Conservation (phyloP, 202 grass and related monocot species). For the Schoenoplectus triqueter region DNA sequence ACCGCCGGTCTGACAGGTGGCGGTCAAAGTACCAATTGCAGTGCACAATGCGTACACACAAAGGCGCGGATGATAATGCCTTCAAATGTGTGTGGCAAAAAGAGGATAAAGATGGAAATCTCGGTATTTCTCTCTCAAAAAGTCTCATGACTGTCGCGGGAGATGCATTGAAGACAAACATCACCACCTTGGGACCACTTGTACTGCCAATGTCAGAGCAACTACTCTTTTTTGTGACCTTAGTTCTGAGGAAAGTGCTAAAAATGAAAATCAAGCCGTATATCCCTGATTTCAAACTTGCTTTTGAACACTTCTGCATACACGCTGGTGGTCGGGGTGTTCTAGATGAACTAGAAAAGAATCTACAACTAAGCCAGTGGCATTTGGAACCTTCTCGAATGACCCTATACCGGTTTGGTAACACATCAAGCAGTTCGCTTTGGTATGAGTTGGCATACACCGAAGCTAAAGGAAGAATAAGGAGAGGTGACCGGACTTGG, state of each 20-base stretch:
- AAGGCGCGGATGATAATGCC: slow-evolving; percentile 54
- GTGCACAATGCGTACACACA: slow-evolving; percentile 78
- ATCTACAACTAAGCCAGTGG: slow-evolving; percentile 52
- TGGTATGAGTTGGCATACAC: slow-evolving; percentile 80
- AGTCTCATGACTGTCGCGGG: slow-evolving; percentile 72
- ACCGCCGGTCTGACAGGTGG: slow-evolving; percentile 44
- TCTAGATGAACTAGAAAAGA: slow-evolving; percentile 74
- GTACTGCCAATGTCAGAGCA: slow-evolving; percentile 75
- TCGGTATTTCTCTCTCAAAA: slow-evolving; percentile 66
- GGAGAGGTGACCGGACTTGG: slow-evolving; percentile 64
- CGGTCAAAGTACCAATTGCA: slow-evolving; percentile 71
- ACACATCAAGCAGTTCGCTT: slow-evolving; percentile 80
- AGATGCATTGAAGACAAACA: slow-evolving; percentile 75
- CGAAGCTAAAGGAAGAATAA: slow-evolving; percentile 72
- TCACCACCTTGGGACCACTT: slow-evolving; percentile 73
- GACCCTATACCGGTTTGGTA: slow-evolving; percentile 75
- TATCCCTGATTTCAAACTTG: slow-evolving; percentile 82
- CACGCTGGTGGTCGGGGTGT: slow-evolving; percentile 62
- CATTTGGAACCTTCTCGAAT: slow-evolving; percentile 82
- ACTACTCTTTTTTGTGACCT: slow-evolving; percentile 71
- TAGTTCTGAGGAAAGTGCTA: slow-evolving; percentile 47
- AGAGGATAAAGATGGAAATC: slow-evolving; percentile 52
- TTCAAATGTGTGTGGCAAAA: slow-evolving; percentile 54
- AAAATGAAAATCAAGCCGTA: slow-evolving; percentile 64
- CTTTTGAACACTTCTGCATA: slow-evolving; percentile 89